Evolutionary conservation across 1,284 basidiomycete species (phyloP), one percentile per base, ranked within the genome.

Genomic region (Cryptococcus deneoformans): DNA sequence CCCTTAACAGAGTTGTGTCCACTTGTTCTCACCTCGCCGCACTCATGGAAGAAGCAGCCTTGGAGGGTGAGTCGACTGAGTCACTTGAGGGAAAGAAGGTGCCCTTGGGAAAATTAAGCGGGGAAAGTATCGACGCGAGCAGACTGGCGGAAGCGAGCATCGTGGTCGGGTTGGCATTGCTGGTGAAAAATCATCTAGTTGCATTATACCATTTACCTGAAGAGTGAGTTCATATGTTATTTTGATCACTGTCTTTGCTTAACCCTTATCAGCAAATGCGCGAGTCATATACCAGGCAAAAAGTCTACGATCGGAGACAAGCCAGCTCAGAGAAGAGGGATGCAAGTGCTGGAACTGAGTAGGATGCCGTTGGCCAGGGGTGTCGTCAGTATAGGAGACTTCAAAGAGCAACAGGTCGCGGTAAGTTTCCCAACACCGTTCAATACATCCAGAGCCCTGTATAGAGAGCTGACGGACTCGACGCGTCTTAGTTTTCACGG

Each of bases 151-250:
- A 79, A 38, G 77, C 79, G 29, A 89, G 89, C 16, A 82, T 92
- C 24, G 82, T 90, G 43, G 82, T 92, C 24, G 85, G 85, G 16
- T 84, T 95, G 68, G 85, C 89, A 48, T 86, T 96, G 81, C 77
- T 92, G 40, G 81, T 95, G 43, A 93, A 93, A 70, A 83, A 87
- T 12, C 84, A 94, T 73, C 80, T 97, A 53, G 90, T 96, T 71
- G 75, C 77, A 0, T 65, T 90, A 29, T 97, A 95, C 72, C 84
- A 86, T 2, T 74, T 96, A 46, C 88, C 89, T 1, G 91, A 94
- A 80, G 90, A 92, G 90, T 94, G 71, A 63, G 87, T 71, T 7
- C 12, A 7, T 11, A 3, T 5, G 5, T 29, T 29, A 75, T 16
- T 49, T 37, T 58, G 43, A 12, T n/a, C 16, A 34, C 53, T 20